phyloP scores from a whole-genome alignment of 2,329 filamentous ascomycete genomes.

The Nemania sp. region DNA sequence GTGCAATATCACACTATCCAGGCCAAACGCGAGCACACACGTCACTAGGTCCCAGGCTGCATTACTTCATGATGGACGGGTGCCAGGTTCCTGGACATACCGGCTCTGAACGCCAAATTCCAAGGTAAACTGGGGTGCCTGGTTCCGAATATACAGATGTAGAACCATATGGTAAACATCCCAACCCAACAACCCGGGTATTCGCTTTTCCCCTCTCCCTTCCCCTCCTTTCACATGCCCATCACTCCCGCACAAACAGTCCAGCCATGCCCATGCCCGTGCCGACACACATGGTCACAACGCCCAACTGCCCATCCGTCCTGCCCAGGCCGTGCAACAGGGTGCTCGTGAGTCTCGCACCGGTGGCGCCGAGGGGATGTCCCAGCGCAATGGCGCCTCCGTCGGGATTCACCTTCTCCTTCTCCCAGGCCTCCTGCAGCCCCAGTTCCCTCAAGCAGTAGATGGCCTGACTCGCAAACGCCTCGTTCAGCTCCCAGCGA shows the following conservation, averaged over 20 bases:
- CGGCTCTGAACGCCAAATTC: too few species aligned
- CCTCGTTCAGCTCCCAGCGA: slow-evolving; percentile 94
- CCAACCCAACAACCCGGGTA: neutral
- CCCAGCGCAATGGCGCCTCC: slow-evolving; percentile 94
- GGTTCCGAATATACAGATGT: too few species aligned
- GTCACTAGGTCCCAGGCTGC: too few species aligned
- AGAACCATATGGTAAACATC: too few species aligned
- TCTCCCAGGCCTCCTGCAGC: slow-evolving; percentile 62
- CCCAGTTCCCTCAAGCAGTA: slow-evolving; percentile 74
- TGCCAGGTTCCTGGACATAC: too few species aligned
- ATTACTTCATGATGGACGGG: too few species aligned
- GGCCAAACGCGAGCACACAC: too few species aligned
- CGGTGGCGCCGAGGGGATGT: slow-evolving; percentile 87
- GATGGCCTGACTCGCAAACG: slow-evolving; percentile 67
- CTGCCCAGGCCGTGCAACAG: slow-evolving; percentile 68
- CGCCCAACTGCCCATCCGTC: slow-evolving; percentile 74
- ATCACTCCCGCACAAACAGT: slow-evolving; percentile 65
- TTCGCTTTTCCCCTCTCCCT: neutral
- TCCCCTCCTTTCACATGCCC: neutral
- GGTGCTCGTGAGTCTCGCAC: slow-evolving; percentile 77
- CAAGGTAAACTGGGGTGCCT: too few species aligned
- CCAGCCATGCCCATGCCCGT: slow-evolving; percentile 80
- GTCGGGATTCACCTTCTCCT: slow-evolving; percentile 81
- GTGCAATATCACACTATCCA: too few species aligned
- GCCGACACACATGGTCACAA: slow-evolving; percentile 88